These are phyloP conservation scores for Kalmusia sp. DNA, from an alignment of 2,329 filamentous ascomycete species.

Conservation along the genomic window DNA sequence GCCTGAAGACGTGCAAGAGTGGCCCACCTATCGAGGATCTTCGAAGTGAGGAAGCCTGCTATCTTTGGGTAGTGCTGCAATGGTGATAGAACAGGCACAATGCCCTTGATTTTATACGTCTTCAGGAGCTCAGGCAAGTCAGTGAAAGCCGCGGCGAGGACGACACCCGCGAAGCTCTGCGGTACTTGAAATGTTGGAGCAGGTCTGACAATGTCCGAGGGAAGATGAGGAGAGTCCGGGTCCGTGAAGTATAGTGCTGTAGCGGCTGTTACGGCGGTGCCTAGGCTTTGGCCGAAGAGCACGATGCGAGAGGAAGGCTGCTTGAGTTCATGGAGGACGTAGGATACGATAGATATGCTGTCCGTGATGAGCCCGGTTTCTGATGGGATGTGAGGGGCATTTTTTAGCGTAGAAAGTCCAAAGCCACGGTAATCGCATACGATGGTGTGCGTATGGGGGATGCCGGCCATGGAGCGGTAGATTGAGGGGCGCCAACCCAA, in stretches of 20 bases:
- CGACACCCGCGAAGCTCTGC: constrained; percentile 76
- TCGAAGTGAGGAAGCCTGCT: constrained; percentile 65
- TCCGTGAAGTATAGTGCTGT: constrained; percentile 73
- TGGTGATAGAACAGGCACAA: constrained; percentile 80
- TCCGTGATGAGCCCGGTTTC: constrained; percentile 85
- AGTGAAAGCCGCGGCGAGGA: constrained; percentile 82
- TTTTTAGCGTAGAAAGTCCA: constrained; percentile 76
- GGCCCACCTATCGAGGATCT: constrained; percentile 82
- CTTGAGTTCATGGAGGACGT: constrained; percentile 68
- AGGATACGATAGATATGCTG: constrained; percentile 75
- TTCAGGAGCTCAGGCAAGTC: constrained; percentile 75
- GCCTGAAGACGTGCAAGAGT: constrained; percentile 71
- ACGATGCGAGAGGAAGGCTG: constrained; percentile 77
- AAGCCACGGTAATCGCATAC: constrained; percentile 92
- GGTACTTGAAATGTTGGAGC: constrained; percentile 5
- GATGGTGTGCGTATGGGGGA: constrained; percentile 76
- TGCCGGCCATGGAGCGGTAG: constrained; percentile 78
- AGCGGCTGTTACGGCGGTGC: constrained; percentile 81
- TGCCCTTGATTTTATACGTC: constrained; percentile 79
- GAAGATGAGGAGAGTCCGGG: constrained; percentile 28
- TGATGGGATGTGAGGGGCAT: constrained; percentile 61
- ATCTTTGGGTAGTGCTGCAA: constrained; percentile 71
- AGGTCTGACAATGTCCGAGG: constrained; percentile 18
- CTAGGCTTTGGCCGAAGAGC: constrained; percentile 84
- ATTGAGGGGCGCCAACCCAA: constrained; percentile 77